Base-by-base conservation (phyloP, 1,284 basidiomycete species). In the Phlebopus sp. region DNA sequence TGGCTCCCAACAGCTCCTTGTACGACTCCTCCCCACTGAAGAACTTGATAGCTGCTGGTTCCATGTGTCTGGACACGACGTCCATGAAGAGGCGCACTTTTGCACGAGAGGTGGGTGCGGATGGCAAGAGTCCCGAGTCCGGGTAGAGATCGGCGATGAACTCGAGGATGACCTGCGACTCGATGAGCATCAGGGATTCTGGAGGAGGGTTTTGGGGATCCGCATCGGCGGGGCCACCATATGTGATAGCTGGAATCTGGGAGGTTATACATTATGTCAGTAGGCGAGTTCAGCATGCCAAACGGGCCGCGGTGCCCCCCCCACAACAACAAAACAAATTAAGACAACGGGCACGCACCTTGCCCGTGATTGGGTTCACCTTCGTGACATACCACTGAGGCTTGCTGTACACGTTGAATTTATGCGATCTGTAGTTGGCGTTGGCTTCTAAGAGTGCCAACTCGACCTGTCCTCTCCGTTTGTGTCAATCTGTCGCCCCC, bases 21-120 rank as follows among this genome's bases (percentile, higher is more conserved):
- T 32, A 2, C 1, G 32, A 41, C 4, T 29, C 50, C 4, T 7
- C 25, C 9, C 37, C 44, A 2, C 13, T 14, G 1, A 2, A 0
- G 2, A 48, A 3, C 7, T 40, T 34, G 0, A 39, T 2, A 10
- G 29, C 0, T 1, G 30, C 21, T 0, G 11, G 14, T 1, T 42
- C 41, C 7, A 59, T 7, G 0, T 69, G 62, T 23, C 50, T 63
- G 5, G 70, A 67, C 34, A 77, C 67, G 4, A 66, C 62, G 45
- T 84, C 78, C 52, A 81, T 75, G 66, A 85, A 81, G 65, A 82
- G 77, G 13, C 83, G 78, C 3, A 70, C 76, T 45, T 74, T 71
- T 1, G 83, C 83, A 15, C 79, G 77, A 8, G 62, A 57, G 21
- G 81, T 70, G 0, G 81, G 79, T 57, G 82, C 75, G 7, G 69